Evolutionary conservation across 805 yeast species (phyloP).

Genomic region (Pichia exigua): DNA sequence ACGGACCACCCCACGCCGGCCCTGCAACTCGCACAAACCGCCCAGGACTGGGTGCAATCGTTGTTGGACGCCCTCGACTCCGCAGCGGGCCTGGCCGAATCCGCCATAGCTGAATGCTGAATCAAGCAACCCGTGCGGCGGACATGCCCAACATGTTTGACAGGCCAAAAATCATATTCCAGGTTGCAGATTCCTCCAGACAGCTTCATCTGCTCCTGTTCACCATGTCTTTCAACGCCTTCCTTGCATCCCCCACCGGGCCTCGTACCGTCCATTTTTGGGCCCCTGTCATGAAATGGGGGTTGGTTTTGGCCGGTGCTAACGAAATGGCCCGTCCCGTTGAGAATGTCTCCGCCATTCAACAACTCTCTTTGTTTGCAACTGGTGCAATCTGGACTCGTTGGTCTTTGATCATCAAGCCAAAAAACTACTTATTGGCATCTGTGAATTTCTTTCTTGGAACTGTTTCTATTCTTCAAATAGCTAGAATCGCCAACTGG

Average conservation of each 20-base stretch:
- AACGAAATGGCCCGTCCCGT: slow-evolving; percentile 86
- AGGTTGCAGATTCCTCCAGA: too few species aligned
- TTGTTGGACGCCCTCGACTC: background rate
- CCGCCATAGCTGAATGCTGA: background rate
- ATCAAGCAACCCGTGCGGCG: too few species aligned
- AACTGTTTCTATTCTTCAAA: slow-evolving; percentile 79
- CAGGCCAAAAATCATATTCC: too few species aligned
- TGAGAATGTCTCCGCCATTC: slow-evolving; percentile 84
- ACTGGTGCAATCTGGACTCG: slow-evolving; percentile 97
- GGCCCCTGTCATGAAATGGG: slow-evolving; percentile 78
- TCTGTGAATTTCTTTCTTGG: slow-evolving; percentile 92
- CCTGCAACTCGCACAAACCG: background rate
- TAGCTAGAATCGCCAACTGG: slow-evolving; percentile 61
- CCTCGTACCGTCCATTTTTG: slow-evolving; percentile 97
- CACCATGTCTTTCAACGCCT: slow-evolving; percentile 44
- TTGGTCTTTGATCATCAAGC: slow-evolving; percentile 92
- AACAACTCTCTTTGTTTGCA: slow-evolving; percentile 75
- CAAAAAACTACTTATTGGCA: slow-evolving; percentile 81
- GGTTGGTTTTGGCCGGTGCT: slow-evolving; percentile 85
- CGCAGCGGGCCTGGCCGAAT: background rate
- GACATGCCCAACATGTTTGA: too few species aligned
- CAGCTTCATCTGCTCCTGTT: background rate
- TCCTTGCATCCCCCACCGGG: slow-evolving; percentile 82
- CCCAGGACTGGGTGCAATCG: background rate
- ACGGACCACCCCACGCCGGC: background rate